Conservation (phyloP, 306 rosid species). For the Lathyrus oleraceus region DNA sequence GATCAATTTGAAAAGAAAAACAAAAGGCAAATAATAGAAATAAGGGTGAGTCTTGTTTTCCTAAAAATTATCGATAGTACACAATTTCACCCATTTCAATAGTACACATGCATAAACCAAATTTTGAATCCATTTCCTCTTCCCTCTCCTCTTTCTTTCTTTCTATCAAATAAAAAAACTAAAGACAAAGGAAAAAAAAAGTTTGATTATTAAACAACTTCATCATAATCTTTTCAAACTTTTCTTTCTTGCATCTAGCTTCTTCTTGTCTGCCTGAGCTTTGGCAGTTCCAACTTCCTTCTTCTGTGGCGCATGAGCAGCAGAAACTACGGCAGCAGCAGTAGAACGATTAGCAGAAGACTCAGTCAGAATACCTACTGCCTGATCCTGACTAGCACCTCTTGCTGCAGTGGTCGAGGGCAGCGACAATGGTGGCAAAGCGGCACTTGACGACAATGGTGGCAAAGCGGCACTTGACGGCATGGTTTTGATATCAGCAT, state of each 20-base stretch:
- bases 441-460: conserved; percentile 46
- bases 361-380: conserved; percentile 35
- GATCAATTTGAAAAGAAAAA: not conserved
- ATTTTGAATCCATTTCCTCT: conserved; percentile 12
- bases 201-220: conserved; percentile 41
- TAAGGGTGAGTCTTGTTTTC: conserved; percentile 14
- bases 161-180: conserved; percentile 25
- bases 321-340: conserved; percentile 38
- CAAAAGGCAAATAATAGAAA: not conserved
- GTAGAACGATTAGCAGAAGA: conserved; percentile 43
- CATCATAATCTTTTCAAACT: conserved; percentile 90
- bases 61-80: not conserved
- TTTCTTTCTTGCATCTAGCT: conserved; percentile 94
- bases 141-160: not conserved
- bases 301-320: conserved; percentile 43
- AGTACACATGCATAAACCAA: conserved; percentile 27
- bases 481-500: conserved; percentile 61
- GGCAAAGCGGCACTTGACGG: conserved; percentile 54
- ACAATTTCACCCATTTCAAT: conserved; percentile 37
- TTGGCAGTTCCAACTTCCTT: conserved; percentile 62
- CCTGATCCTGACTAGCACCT: conserved; percentile 63
- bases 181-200: conserved; percentile 24
- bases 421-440: conserved; percentile 59
- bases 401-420: conserved; percentile 46
- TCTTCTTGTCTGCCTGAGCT: conserved; percentile 87